Percentiles rank a stretch among this genome's conserved stretches.
phyloP scores from a whole-genome alignment of 768 basidiomycete species.

The Leccinum longicurvipes region DNA sequence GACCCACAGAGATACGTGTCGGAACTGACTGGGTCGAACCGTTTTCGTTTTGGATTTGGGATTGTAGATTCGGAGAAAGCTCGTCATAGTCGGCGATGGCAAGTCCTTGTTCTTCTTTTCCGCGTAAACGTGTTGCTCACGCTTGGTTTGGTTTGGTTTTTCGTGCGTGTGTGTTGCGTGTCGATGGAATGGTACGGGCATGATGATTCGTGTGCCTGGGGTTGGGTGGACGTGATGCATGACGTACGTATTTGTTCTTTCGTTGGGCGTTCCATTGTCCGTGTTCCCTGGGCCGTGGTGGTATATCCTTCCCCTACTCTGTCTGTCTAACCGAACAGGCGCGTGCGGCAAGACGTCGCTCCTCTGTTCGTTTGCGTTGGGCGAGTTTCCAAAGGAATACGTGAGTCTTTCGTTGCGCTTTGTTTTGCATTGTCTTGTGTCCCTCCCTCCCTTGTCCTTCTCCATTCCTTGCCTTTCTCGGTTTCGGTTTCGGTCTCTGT shows the following conservation, averaged over 20 bases:
- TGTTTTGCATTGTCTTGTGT: not conserved
- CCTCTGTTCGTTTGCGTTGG: conserved; percentile 86
- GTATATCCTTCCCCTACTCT: not conserved
- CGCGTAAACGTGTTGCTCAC: not conserved
- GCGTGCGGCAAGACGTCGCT: conserved; percentile 97
- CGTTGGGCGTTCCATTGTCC: not conserved
- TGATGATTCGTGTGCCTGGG: not conserved
- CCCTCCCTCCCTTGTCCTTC: not conserved
- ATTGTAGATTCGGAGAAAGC: conserved; percentile 82
- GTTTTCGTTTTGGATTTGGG: not conserved
- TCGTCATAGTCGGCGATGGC: conserved; percentile 97
- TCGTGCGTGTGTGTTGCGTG: not conserved
- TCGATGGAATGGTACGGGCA: too few species aligned
- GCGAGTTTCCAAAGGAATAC: conserved; percentile 95
- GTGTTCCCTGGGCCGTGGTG: not conserved
- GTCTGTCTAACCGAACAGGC: conserved; percentile 40
- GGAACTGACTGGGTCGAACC: not conserved
- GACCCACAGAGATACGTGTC: not conserved
- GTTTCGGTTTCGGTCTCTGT: not conserved
- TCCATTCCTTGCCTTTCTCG: not conserved
- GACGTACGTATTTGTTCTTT: not conserved
- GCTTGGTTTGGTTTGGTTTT: not conserved
- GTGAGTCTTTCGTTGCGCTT: conserved; percentile 45
- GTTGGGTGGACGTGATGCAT: not conserved
- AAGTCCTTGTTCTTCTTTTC: conserved; percentile 29